Percentiles rank a stretch among this genome's conserved stretches.
phyloP scores from a whole-genome alignment of 345 rosid genomes.

The Psidium friedrichsthalianum region DNA sequence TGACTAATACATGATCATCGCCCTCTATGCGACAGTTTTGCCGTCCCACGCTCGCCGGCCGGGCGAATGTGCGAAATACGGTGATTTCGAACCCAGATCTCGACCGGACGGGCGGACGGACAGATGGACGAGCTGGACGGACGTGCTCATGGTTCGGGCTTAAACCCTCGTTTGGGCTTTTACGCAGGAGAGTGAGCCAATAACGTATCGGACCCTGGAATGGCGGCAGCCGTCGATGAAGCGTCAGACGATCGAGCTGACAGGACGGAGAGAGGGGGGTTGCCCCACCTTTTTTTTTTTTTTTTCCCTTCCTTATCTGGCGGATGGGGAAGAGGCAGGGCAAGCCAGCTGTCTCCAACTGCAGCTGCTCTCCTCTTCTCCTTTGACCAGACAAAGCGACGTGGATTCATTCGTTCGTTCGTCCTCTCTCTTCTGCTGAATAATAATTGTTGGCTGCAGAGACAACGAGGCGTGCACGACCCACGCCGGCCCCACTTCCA shows the following conservation, averaged over 20 bases:
- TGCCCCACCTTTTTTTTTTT: background rate
- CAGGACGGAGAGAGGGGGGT: background rate
- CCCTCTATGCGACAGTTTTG: background rate
- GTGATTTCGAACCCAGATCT: no score
- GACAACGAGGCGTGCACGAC: background rate
- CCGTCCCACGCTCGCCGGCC: no score
- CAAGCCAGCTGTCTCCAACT: background rate
- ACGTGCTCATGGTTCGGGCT: no score
- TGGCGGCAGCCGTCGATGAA: background rate
- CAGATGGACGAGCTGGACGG: no score
- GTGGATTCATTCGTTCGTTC: background rate
- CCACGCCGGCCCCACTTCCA: no score
- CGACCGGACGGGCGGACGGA: no score
- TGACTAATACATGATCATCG: background rate
- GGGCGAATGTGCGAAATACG: no score
- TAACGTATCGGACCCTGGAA: background rate
- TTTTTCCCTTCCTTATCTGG: background rate
- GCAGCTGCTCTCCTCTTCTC: background rate
- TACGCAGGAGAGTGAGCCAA: background rate
- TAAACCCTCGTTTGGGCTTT: no score
- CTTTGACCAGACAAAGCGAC: background rate
- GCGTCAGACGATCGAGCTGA: background rate
- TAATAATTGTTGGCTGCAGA: background rate
- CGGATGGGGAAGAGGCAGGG: background rate
- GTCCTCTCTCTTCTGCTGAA: background rate